These are phyloP conservation scores for Solanum bukasovii DNA, from an alignment of 257 asterid species.

Conservation along the genomic window DNA sequence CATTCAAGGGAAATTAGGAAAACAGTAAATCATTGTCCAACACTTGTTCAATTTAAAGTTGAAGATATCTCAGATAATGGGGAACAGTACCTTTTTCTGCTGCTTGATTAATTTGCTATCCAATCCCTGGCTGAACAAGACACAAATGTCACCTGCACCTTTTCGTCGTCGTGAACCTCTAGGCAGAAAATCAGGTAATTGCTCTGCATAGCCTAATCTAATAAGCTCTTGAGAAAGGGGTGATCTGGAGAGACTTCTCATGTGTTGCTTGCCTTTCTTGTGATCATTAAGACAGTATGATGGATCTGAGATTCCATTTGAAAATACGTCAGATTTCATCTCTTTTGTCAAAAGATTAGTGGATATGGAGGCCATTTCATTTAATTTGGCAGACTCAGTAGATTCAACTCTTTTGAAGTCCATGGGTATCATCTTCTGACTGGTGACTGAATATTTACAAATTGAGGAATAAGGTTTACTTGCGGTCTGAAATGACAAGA, in stretches of 20 bases:
- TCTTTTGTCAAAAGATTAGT: constrained; percentile 10
- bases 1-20: constrained; percentile 3
- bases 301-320: constrained; percentile 11
- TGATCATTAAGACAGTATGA: constrained; percentile 14
- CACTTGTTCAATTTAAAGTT: background rate
- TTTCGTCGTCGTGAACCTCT: constrained; percentile 46
- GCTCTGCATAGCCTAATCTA: constrained; percentile 44
- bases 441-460: constrained; percentile 7
- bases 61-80: background rate
- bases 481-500: background rate
- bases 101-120: constrained; percentile 32
- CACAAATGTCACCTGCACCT: constrained; percentile 21
- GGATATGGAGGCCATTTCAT: constrained; percentile 8
- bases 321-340: constrained; percentile 9
- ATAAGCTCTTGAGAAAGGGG: constrained; percentile 55
- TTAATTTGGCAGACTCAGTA: constrained; percentile 7
- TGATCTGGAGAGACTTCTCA: constrained; percentile 24
- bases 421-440: background rate
- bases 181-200: constrained; percentile 47
- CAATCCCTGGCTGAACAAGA: constrained; percentile 75
- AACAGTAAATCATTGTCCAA: background rate
- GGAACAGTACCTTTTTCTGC: constrained; percentile 48
- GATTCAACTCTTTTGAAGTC: constrained; percentile 16
- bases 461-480: constrained; percentile 9
- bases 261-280: constrained; percentile 15